phyloP scores from a whole-genome alignment of 2,329 filamentous ascomycete species.

The Colletotrichum paranaense region DNA sequence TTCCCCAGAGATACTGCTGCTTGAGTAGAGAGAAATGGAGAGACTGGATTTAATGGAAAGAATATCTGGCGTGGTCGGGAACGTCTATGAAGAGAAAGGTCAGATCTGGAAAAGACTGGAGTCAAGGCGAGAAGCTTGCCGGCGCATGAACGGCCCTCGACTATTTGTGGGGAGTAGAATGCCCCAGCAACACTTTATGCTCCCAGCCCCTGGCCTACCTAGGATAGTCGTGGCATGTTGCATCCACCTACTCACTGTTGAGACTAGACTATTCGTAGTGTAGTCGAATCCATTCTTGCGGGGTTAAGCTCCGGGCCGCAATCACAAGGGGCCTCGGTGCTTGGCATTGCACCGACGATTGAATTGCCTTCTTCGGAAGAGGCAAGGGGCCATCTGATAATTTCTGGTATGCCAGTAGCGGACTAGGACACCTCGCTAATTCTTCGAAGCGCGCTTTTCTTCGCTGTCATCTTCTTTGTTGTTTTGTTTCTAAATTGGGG shows the following conservation, averaged over 20 bases:
- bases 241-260: not conserved
- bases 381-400: not conserved
- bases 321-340: constrained; percentile 10
- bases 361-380: constrained; percentile 17
- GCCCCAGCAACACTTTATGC: constrained; percentile 13
- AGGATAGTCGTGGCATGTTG: not conserved
- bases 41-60: too few relatives aligned
- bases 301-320: not conserved
- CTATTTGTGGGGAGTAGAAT: not conserved
- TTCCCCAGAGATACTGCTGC: not conserved
- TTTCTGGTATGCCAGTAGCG: not conserved
- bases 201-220: not conserved
- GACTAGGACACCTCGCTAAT: not conserved
- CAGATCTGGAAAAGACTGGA: not conserved
- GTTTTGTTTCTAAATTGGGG: too few relatives aligned
- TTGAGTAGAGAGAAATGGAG: not conserved
- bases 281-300: constrained; percentile 4
- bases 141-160: not conserved
- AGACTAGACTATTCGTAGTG: not conserved
- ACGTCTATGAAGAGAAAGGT: not conserved
- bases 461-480: too few relatives aligned
- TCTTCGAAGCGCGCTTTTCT: too few relatives aligned
- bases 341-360: constrained; percentile 6
- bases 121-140: not conserved
- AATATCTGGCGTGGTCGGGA: not conserved